Base-by-base conservation (phyloP, 805 yeast species). In the Ogataea nakhonphanomensis region DNA sequence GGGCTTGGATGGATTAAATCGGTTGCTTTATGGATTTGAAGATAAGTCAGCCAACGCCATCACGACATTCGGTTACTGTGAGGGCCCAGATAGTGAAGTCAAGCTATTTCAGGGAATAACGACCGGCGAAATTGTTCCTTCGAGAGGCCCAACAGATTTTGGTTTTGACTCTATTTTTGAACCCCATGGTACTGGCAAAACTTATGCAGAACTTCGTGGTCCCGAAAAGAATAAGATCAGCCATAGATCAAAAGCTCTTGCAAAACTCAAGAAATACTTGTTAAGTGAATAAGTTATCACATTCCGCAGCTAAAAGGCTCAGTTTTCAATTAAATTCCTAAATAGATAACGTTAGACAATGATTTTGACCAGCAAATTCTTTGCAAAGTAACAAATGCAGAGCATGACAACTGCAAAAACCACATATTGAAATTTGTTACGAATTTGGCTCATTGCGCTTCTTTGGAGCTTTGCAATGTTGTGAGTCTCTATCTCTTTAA, bases 151-250 rank as follows among this genome's bases (percentile, higher is more conserved):
- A 6, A 74, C 79, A 10, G 73, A 75, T 44, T 93, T 93, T 60
- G 99, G 99, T 1, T 93, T 96, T 95, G 97, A 93, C 65, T 80
- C 96, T 7, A 67, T 86, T 36, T 93, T 93, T 62, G 73, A 82
- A 65, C 99, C 99, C 2, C 66, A 69, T 21, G 96, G 95, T 3
- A 79, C 62, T 53, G 65, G 73, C 14, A 68, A 81, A 57, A 84
- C 93, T 0, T 90, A 88, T 58, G 98, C 97, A 8, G 97, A 93
- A 62, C 78, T 93, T 90, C 80, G 75, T 37, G 85, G 84, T 58
- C 57, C 62, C 2, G 69, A 73, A 23, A 93, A 95, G 69, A 90
- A 93, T 64, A 59, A 71, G 14, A 84, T 93, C 47, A 83, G 95
- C 49, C 99, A 95, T 58, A 74, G 99, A 55, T 88, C 73, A 57